Conservation (phyloP, 2,329 filamentous ascomycete species). For the Zymoseptoria passerinii region DNA sequence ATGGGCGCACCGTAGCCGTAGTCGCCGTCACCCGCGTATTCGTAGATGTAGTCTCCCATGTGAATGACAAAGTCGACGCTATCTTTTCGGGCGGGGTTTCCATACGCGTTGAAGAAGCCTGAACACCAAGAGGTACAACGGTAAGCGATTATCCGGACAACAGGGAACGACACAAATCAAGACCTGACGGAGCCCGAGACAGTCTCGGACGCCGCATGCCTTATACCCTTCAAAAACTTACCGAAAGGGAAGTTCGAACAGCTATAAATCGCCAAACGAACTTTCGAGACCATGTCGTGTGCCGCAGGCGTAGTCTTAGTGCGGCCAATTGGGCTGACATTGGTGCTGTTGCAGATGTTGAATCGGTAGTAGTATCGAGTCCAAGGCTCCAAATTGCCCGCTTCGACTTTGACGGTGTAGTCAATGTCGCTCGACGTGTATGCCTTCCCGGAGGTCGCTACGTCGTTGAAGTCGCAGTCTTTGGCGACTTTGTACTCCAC, state of each 20-base stretch:
- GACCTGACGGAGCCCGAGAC: too few relatives aligned
- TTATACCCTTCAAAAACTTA: not conserved
- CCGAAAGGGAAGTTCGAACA: constrained; percentile 54
- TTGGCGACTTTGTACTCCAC: constrained; percentile 55
- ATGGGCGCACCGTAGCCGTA: constrained; percentile 43
- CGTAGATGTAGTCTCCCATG: constrained; percentile 55
- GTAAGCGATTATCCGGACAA: too few relatives aligned
- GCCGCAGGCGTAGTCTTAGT: constrained; percentile 60
- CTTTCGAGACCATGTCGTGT: constrained; percentile 47
- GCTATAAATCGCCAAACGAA: constrained; percentile 61
- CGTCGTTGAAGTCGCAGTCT: constrained; percentile 39
- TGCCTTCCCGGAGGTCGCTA: constrained; percentile 50
- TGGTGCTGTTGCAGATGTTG: constrained; percentile 55
- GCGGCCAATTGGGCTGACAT: constrained; percentile 53
- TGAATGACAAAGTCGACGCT: constrained; percentile 42
- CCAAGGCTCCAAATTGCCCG: constrained; percentile 52
- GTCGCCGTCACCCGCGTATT: constrained; percentile 39
- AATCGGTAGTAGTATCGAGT: constrained; percentile 66
- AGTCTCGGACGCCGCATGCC: too few relatives aligned
- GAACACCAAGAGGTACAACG: too few relatives aligned
- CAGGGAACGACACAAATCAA: too few relatives aligned
- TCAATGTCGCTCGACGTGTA: constrained; percentile 68
- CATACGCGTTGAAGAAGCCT: constrained; percentile 32
- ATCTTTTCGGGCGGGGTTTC: constrained; percentile 35
- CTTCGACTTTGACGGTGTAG: constrained; percentile 68